Evolutionary conservation across 495 filamentous ascomycete genomes (phyloP).

Genomic region (Penicillium angulare): DNA sequence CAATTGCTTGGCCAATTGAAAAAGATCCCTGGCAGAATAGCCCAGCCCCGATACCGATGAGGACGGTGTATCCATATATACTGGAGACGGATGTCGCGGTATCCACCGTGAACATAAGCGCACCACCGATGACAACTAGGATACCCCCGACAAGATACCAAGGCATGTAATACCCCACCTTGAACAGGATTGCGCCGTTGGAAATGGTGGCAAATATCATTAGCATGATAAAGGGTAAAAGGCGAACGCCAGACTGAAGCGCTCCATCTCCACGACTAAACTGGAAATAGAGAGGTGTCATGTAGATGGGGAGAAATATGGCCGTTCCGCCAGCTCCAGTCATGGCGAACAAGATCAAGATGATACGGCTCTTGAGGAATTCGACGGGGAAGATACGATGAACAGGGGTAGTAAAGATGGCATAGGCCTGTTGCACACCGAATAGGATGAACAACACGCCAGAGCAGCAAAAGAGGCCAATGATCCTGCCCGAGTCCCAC

Average conservation of each 20-base stretch:
- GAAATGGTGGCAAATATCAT: neutral
- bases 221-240: slow-evolving; percentile 2
- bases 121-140: neutral
- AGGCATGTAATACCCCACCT: neutral
- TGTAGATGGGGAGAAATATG: slow-evolving; percentile 1
- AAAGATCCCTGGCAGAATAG: no score
- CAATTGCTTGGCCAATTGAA: no score
- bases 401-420: no score
- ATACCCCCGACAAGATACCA: slow-evolving; percentile 1
- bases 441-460: neutral
- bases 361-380: neutral
- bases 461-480: neutral
- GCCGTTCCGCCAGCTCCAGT: slow-evolving; percentile 3
- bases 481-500: neutral
- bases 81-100: neutral
- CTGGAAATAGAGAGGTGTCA: slow-evolving; percentile 4
- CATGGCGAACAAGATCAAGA: neutral
- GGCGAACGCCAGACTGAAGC: slow-evolving; percentile 1
- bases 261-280: neutral
- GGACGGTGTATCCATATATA: slow-evolving; percentile 5
- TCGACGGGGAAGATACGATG: neutral
- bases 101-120: slow-evolving; percentile 4
- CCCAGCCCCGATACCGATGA: slow-evolving; percentile 2
- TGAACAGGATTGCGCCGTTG: slow-evolving; percentile 1
- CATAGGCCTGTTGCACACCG: neutral